Conservation (phyloP, 2,329 filamentous ascomycete species). For the Fusarium papillatum region DNA sequence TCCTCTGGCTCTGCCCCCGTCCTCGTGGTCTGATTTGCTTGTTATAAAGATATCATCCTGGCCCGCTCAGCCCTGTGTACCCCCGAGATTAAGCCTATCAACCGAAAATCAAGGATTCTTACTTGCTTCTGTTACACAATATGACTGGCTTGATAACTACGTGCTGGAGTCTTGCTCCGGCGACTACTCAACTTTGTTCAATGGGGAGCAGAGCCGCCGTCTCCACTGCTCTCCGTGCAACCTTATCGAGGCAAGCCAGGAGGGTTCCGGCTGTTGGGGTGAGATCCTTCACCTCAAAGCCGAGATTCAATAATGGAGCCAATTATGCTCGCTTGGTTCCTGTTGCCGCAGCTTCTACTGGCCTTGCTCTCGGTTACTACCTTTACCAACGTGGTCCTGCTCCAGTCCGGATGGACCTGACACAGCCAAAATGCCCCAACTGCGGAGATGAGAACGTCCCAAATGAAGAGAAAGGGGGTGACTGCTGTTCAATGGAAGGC, state of each 20-base stretch:
- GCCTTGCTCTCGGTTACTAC: not conserved
- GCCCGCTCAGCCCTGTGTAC: not conserved
- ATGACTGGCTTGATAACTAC: not conserved
- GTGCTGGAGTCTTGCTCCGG: not conserved
- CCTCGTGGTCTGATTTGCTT: conserved; percentile 18
- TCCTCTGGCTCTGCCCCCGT: not conserved
- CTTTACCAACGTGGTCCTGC: not conserved
- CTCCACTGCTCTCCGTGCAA: not conserved
- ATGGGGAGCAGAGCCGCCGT: not conserved
- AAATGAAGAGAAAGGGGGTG: not conserved
- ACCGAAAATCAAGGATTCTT: not conserved
- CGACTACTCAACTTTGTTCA: not conserved
- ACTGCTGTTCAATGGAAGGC: not conserved
- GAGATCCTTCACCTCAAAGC: not conserved
- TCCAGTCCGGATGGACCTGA: not conserved
- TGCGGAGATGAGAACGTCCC: not conserved
- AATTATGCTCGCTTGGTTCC: conserved; percentile 2
- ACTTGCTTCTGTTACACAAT: conserved; percentile 1
- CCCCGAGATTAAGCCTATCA: conserved; percentile 6
- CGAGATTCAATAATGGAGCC: not conserved
- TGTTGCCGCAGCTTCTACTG: not conserved
- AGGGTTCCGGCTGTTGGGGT: not conserved
- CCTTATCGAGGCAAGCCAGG: not conserved
- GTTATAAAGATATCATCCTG: conserved; percentile 1
- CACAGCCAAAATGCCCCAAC: conserved; percentile 1